These are phyloP conservation scores for Umbilicus rupestris DNA, from an alignment of 164 flowering plant species.

Conservation along the genomic window DNA sequence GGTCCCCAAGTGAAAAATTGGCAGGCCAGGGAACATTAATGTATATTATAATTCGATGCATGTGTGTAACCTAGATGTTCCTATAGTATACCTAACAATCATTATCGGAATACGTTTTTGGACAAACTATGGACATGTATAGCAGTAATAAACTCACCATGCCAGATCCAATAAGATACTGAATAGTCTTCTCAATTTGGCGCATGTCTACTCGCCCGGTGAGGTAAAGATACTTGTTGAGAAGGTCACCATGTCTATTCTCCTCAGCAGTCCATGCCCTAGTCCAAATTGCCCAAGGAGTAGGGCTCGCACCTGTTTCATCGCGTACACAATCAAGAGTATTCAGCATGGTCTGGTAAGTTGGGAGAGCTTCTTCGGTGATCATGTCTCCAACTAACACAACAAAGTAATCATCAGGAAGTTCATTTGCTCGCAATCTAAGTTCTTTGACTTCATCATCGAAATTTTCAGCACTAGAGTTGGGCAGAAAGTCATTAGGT, in stretches of 20 bases:
- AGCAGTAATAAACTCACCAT: slow-evolving; percentile 23
- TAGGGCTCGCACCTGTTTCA: slow-evolving; percentile 39
- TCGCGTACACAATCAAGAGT: slow-evolving; percentile 38
- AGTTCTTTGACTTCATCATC: slow-evolving; percentile 35
- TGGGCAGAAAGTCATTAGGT: slow-evolving; percentile 41
- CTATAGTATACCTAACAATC: background rate
- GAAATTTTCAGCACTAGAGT: slow-evolving; percentile 32
- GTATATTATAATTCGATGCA: too few species aligned
- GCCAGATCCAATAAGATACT: slow-evolving; percentile 40
- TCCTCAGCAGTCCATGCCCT: slow-evolving; percentile 61
- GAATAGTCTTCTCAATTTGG: slow-evolving; percentile 42
- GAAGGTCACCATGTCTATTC: slow-evolving; percentile 38
- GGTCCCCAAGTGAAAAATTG: too few species aligned
- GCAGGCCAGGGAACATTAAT: too few species aligned
- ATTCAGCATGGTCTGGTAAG: slow-evolving; percentile 45
- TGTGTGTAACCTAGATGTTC: background rate
- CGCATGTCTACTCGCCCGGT: slow-evolving; percentile 47
- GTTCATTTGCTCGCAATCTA: slow-evolving; percentile 26
- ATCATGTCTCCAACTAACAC: slow-evolving; percentile 41
- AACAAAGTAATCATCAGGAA: slow-evolving; percentile 36
- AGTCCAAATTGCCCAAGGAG: slow-evolving; percentile 46
- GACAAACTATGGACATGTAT: background rate
- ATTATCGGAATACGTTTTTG: too few species aligned
- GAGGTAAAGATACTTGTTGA: slow-evolving; percentile 43
- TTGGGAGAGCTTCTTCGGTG: slow-evolving; percentile 53